Conservation (phyloP, 306 rosid genomes). For the Sicyos baderoa region DNA sequence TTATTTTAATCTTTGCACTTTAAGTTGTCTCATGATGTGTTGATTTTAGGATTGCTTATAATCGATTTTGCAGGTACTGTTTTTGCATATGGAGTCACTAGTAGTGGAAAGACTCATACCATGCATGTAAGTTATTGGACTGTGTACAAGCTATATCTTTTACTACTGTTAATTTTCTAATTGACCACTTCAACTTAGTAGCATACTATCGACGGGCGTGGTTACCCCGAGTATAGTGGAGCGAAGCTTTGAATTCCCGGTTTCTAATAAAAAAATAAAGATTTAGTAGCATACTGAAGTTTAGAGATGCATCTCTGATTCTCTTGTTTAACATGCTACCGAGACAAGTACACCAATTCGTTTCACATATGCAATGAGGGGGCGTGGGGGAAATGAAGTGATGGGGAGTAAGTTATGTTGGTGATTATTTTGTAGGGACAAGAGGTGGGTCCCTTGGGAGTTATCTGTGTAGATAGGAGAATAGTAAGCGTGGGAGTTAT, state of each 20-base stretch:
- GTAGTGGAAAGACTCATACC: slow-evolving; percentile 91
- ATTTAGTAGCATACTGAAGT: slow-evolving; percentile 3
- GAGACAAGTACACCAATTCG: not conserved
- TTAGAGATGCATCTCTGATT: not conserved
- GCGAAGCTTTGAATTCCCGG: no score
- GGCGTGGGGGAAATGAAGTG: not conserved
- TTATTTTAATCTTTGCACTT: not conserved
- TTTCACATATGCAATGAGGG: not conserved
- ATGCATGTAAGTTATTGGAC: slow-evolving; percentile 62
- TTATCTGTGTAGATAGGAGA: not conserved
- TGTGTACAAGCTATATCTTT: not conserved
- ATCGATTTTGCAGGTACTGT: slow-evolving; percentile 62
- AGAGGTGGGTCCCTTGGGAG: not conserved
- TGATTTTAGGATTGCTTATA: slow-evolving; percentile 14
- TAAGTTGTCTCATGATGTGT: slow-evolving; percentile 6
- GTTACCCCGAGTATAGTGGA: no score
- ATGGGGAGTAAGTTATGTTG: not conserved
- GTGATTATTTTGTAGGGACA: not conserved
- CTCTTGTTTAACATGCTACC: not conserved
- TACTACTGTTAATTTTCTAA: not conserved
- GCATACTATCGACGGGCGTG: no score
- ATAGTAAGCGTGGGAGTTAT: not conserved
- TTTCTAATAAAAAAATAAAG: no score
- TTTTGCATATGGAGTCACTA: slow-evolving; percentile 85
- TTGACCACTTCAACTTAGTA: not conserved